Base-by-base conservation (phyloP, 1,284 basidiomycete genomes). In the Paramarasmius palmivorus region DNA sequence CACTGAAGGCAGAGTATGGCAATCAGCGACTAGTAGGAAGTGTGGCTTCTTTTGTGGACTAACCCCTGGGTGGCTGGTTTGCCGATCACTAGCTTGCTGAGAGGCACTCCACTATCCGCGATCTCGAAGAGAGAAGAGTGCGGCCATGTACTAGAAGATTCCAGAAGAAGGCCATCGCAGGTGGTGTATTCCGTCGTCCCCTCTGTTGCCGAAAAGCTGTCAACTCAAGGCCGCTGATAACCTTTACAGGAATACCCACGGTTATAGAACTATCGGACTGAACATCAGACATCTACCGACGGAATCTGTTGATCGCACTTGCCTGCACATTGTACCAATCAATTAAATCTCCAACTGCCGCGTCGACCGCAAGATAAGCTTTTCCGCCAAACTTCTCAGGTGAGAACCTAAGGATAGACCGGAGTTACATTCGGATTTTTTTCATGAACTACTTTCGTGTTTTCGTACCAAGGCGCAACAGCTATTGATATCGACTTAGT, bases 151-250 rank as follows among this genome's bases (percentile, higher is more conserved):
- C 67, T 70, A 17, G 78, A 78, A 2, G 82, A 82, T 8, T 71
- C 67, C 41, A 73, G 81, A 47, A 87, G 73, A 48, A 87, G 77
- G 40, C 70, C 71, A 52, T 60, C 63, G 66, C 82, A 86, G 48
- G 78, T 82, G 26, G 80, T 83, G 68, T 85, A 85, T 64, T 83
- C 81, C 37, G 64, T 68, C 7, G 71, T 67, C 23, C 82, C 82
- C 76, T 84, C 82, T 84, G 66, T 52, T 73, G 63, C 41, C 19
- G 19, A 17, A 69, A 22, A 46, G 49, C 23, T 53, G 8, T 44
- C 32, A 50, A 55, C 14, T 23, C 20, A 22, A 37, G 19, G 26
- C 35, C 17, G 15, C n/a, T 29, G 26, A 9, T 2, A 25, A 44
- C 38, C n/a, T 20, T 47, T n/a, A 29, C 15, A 22, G 37, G 26